A percentile compares a stretch with the other conserved stretches of the same genome.
Evolutionary conservation across 352 stramenopile genomes (phyloP).

Genomic region (Phytophthora multivora): DNA sequence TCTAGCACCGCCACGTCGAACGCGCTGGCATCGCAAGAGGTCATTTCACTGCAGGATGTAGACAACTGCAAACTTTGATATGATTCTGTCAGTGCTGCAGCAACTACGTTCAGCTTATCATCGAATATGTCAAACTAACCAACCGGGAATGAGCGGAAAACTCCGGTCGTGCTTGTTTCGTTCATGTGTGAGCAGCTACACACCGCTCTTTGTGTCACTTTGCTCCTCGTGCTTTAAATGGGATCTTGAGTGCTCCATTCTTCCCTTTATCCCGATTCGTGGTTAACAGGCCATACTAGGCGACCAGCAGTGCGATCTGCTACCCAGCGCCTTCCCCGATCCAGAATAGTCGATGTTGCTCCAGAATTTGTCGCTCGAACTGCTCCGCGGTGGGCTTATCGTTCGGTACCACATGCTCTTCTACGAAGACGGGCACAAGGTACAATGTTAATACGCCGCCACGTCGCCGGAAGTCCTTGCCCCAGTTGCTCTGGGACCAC

Average conservation of each 20-base stretch:
- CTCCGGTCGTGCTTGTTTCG: too few species aligned
- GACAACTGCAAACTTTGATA: too few species aligned
- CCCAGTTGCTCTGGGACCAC: slow-evolving; percentile 17
- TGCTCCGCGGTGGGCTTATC: slow-evolving; percentile 34
- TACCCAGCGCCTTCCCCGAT: slow-evolving; percentile 68
- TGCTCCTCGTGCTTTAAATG: too few species aligned
- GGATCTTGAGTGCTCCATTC: not conserved
- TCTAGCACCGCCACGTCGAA: slow-evolving; percentile 11
- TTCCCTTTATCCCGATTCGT: slow-evolving; percentile 4
- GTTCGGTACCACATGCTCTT: slow-evolving; percentile 36
- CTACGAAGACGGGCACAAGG: slow-evolving; percentile 30
- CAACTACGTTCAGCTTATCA: too few species aligned
- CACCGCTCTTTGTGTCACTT: too few species aligned
- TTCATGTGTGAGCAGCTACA: too few species aligned
- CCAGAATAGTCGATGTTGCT: slow-evolving; percentile 79
- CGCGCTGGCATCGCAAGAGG: not conserved
- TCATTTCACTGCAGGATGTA: too few species aligned
- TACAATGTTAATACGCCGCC: slow-evolving; percentile 29
- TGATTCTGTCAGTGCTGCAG: too few species aligned
- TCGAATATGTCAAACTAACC: too few species aligned
- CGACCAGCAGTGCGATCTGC: not conserved
- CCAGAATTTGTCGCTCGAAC: slow-evolving; percentile 55
- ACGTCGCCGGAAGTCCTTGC: slow-evolving; percentile 13
- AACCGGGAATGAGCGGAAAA: too few species aligned
- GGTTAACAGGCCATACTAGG: not conserved